phyloP scores from a whole-genome alignment of 2,329 filamentous ascomycete genomes.

The Alternaria sp. region DNA sequence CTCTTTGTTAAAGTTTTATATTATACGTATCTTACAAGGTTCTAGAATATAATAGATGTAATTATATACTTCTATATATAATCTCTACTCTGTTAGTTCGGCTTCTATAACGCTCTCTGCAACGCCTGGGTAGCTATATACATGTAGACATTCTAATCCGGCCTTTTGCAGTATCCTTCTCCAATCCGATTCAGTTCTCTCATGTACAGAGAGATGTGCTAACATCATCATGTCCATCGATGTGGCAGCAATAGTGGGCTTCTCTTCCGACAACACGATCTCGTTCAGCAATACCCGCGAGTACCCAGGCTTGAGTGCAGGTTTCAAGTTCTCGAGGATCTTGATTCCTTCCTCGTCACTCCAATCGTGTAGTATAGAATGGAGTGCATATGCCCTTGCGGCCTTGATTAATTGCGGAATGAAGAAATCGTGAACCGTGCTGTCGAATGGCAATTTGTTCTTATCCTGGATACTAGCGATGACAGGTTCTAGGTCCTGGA shows the following conservation, averaged over 20 bases:
- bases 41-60: too few relatives aligned
- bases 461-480: constrained; percentile 27
- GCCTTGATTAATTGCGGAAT: constrained; percentile 58
- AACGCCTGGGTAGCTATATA: constrained; percentile 23
- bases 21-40: too few relatives aligned
- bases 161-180: constrained; percentile 15
- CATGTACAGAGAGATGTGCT: constrained; percentile 17
- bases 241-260: constrained; percentile 14
- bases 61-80: rapidly evolving
- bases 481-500: constrained; percentile 60
- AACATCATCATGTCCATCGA: constrained; percentile 31
- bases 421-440: constrained; percentile 57
- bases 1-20: too few relatives aligned
- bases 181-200: constrained; percentile 23
- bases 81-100: constrained; percentile 1
- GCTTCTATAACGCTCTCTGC: constrained; percentile 30
- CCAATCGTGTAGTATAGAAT: constrained; percentile 36
- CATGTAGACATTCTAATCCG: constrained; percentile 14
- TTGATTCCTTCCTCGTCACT: constrained; percentile 23
- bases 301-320: constrained; percentile 28
- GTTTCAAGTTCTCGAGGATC: constrained; percentile 26
- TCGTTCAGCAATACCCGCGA: constrained; percentile 28
- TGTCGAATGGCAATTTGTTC: constrained; percentile 42
- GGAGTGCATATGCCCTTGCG: constrained; percentile 35
- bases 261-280: constrained; percentile 21